Evolutionary conservation across 805 yeast species (phyloP), one percentile per base, ranked within the genome.

Genomic region (Metschnikowia shivogae): DNA sequence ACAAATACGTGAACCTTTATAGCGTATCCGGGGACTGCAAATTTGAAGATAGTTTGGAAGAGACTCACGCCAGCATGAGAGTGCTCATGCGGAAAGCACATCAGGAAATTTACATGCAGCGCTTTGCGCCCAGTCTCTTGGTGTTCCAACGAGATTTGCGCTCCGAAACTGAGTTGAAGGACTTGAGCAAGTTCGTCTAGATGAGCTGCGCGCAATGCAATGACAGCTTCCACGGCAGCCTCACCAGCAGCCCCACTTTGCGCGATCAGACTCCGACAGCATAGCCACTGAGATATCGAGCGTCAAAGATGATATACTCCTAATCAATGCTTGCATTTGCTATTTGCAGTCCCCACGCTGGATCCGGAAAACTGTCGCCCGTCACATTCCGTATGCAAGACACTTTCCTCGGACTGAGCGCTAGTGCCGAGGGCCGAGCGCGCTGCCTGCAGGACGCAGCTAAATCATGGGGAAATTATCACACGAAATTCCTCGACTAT

Each of bases 81-180:
- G 58, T 62, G 5, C 62, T 78, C 22, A 67, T 73, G 43, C 60
- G 60, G 5, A 69, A 68, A 44, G 61, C 81, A 19, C 67, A 69
- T 42, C 52, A 50, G 29, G 72, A 52, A 24, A 62, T 64, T 44
- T 75, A 63, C 64, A 62, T 60, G 30, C 69, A 64, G 30, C 70
- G 67, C 17, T 82, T 78, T 55, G 72, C 72, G 45, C 63, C 63
- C 2, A 62, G 64, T 17, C 52, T 76, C 34, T 67, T 66, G 33
- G 53, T 61, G 3, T 76, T 83, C 44, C 68, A 72, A 0, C 70
- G 64, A 35, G 88, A 82, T 53, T 62, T 84, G 43, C 69, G 72
- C n/a, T 60, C 66, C 24, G 88, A 83, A 51, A 61, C 69, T 9
- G 78, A 74, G 22, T 56, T 84, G 42, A 65, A 72, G 42, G 75